A percentile compares a stretch with the other conserved stretches of the same genome.
Conservation (phyloP, 805 yeast genomes). For the Ogataea angusta region DNA sequence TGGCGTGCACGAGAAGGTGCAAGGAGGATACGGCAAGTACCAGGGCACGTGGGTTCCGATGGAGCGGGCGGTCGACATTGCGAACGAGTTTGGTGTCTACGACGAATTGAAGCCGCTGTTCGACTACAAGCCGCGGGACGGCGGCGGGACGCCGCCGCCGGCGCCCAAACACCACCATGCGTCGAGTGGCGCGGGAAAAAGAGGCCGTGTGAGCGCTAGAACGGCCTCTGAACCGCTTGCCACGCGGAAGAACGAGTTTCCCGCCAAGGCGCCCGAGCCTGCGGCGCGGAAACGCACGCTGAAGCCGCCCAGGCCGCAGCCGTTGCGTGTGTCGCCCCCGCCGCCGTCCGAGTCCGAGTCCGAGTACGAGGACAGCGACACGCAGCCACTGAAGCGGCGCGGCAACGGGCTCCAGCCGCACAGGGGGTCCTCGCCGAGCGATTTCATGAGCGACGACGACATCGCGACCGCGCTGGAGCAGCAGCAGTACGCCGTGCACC, state of each 20-base stretch:
- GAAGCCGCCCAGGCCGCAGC: conserved; percentile 7
- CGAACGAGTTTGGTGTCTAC: conserved; percentile 60
- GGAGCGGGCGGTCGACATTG: conserved; percentile 66
- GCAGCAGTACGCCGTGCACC: conserved; percentile 13
- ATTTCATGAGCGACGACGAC: conserved; percentile 52
- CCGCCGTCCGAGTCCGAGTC: conserved; percentile 7
- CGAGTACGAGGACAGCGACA: conserved; percentile 10
- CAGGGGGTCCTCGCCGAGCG: conserved; percentile 48
- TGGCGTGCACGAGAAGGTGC: conserved; percentile 88
- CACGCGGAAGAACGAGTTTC: conserved; percentile 10
- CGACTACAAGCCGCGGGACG: conserved; percentile 51
- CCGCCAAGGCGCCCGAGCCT: conserved; percentile 4
- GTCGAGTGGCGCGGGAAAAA: conserved; percentile 41
- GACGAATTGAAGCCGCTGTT: conserved; percentile 64
- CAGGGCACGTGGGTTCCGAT: conserved; percentile 97
- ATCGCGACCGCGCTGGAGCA: conserved; percentile 39
- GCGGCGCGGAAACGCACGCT: conserved; percentile 6
- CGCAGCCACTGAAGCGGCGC: conserved; percentile 1
- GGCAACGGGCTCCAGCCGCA: conserved; percentile 10
- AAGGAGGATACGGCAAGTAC: conserved; percentile 95
- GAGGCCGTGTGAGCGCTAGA: conserved; percentile 21
- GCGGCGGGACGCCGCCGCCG: conserved; percentile 52
- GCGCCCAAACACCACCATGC: conserved; percentile 69
- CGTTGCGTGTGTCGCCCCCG: conserved; percentile 1
- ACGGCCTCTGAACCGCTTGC: conserved; percentile 10